Evolutionary conservation across 2,329 filamentous ascomycete species (phyloP), one percentile per base, ranked within the genome.

Genomic region (Fusarium marasasianum): DNA sequence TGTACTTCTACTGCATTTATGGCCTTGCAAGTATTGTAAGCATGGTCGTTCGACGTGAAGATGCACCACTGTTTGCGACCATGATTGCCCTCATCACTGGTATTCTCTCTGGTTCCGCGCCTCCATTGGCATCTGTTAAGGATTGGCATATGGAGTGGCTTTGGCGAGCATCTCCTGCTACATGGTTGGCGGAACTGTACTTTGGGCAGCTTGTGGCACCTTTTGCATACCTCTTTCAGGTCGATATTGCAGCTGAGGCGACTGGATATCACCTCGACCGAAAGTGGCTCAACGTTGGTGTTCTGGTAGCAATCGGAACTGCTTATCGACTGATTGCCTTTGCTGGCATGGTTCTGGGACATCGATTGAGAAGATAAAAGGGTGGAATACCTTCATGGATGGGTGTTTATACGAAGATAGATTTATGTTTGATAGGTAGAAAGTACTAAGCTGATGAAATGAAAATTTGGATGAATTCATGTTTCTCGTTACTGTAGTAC

Each of bases 1-100:
- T 86, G 15, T 90, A 90, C 79, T 90, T 89, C 74, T 91, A 86
- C 80, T 87, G 86, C 74, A 87, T 90, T 57, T 90, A 90, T 76
- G 88, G 89, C 0, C 82, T 90, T 12, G 85, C 88, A 1, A 86
- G 84, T 40, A 80, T 83, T 37, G 79, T 90, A 22, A 87, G 84
- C 64, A 89, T 90, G 87, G 74, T 90, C 3, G 84, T 86, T 29
- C 84, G 86, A 26, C 81, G 88, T 13, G 88, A 91, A 77, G 87
- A 90, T 67, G 89, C 88, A 1, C 89, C 89, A 0, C 79, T 91
- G 1, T 79, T 90, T 12, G 87, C 88, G 4, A 87, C 88, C 15
- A 87, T 91, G 83, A 80, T 86, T 38, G 83, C 83, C 35, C 79
- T 91, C 9, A 85, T 91, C 71, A 84, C 88, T 12, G 86, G 87